Conservation (phyloP, 352 stramenopile genomes). For the Phytopythium boreale region DNA sequence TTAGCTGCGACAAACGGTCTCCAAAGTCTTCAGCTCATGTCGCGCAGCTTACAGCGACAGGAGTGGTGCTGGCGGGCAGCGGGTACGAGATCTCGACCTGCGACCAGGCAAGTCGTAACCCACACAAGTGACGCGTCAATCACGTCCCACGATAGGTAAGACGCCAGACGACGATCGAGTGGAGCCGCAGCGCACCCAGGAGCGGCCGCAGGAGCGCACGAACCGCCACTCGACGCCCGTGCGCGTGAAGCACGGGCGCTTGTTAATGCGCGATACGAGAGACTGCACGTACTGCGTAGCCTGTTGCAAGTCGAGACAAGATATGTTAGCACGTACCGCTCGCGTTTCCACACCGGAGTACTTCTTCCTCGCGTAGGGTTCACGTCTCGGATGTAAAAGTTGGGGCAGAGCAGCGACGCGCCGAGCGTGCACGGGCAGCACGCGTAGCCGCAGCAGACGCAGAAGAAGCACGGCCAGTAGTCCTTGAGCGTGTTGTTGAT, state of each 20-base stretch:
- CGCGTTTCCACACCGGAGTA: not conserved
- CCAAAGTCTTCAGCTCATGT: not conserved
- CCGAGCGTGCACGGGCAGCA: slow-evolving; percentile 68
- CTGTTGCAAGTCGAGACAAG: slow-evolving; percentile 17
- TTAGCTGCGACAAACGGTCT: not conserved
- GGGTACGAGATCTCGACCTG: slow-evolving; percentile 71
- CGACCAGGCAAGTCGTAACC: not conserved
- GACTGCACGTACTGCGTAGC: slow-evolving; percentile 67
- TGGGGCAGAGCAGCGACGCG: slow-evolving; percentile 60
- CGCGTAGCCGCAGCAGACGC: slow-evolving; percentile 61
- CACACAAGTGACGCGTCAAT: not conserved
- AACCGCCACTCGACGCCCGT: slow-evolving; percentile 59
- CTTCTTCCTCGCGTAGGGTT: too few relatives aligned
- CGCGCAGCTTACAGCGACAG: not conserved
- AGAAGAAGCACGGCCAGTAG: slow-evolving; percentile 80
- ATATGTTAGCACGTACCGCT: not conserved
- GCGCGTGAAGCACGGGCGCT: slow-evolving; percentile 52
- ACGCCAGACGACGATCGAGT: not conserved
- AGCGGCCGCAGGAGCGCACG: slow-evolving; percentile 49
- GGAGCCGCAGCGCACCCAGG: slow-evolving; percentile 32
- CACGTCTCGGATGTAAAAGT: slow-evolving; percentile 76
- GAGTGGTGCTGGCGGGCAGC: not conserved
- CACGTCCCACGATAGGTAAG: not conserved
- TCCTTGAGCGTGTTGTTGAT: slow-evolving; percentile 85
- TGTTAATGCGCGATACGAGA: slow-evolving; percentile 59